Evolutionary conservation across 2,329 filamentous ascomycete species (phyloP).

Genomic region (Sordariomycetes sp.): DNA sequence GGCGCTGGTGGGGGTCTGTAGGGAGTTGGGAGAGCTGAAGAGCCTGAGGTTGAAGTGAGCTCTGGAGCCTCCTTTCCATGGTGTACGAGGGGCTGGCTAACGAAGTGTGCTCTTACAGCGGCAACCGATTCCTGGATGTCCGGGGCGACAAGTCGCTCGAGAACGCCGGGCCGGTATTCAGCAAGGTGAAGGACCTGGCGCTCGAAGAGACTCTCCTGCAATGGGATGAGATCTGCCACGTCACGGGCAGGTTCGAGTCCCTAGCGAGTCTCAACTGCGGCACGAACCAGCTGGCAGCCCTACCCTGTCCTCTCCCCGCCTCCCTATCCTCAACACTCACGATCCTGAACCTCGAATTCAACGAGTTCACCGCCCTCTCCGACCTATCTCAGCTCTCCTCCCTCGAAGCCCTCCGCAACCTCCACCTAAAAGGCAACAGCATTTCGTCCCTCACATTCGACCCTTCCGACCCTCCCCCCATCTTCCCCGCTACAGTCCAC

Average conservation of each 20-base stretch:
- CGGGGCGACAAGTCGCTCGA: conserved; percentile 19
- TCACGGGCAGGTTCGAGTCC: conserved; percentile 38
- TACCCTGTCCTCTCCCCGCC: conserved; percentile 27
- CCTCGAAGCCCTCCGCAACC: conserved; percentile 38
- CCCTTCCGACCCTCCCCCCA: conserved; percentile 10
- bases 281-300: conserved; percentile 40
- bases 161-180: conserved; percentile 25
- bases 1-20: conserved; percentile 59
- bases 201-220: conserved; percentile 53
- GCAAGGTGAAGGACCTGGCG: conserved; percentile 43
- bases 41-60: conserved; percentile 60
- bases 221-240: conserved; percentile 49
- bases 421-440: conserved; percentile 66
- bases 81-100: background rate
- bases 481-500: conserved; percentile 39
- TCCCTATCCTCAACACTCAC: conserved; percentile 37
- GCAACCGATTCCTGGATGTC: conserved; percentile 52
- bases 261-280: conserved; percentile 38
- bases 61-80: background rate
- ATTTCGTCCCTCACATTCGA: conserved; percentile 33
- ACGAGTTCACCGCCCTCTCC: conserved; percentile 47
- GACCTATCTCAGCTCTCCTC: conserved; percentile 40
- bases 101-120: conserved; percentile 31
- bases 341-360: conserved; percentile 59
- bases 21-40: conserved; percentile 50